These are phyloP conservation scores for Collybia mongolica DNA, from an alignment of 768 basidiomycete species.

Conservation along the genomic window DNA sequence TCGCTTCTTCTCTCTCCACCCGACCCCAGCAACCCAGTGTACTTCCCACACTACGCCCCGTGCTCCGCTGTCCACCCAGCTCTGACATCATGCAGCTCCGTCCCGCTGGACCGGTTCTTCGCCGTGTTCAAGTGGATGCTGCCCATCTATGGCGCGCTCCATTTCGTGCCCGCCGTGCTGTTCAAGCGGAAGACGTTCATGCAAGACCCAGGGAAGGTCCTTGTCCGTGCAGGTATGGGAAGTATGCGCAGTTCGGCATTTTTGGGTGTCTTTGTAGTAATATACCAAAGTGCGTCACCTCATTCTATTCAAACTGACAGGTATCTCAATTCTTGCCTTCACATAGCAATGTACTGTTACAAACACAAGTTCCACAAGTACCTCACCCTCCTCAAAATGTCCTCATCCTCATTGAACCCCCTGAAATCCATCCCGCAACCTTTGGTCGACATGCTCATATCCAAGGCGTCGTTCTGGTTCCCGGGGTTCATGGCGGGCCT, in stretches of 20 bases:
- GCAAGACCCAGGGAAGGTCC: slow-evolving; percentile 63
- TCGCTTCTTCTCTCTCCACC: slow-evolving; percentile 32
- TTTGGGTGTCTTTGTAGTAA: slow-evolving; percentile 76
- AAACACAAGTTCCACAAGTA: slow-evolving; percentile 58
- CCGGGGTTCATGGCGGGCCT: slow-evolving; percentile 74
- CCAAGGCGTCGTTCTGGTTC: slow-evolving; percentile 72
- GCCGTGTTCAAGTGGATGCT: slow-evolving; percentile 83
- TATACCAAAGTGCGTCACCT: slow-evolving; percentile 71
- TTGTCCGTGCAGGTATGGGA: slow-evolving; percentile 64
- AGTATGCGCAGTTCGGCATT: slow-evolving; percentile 86
- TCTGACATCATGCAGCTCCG: slow-evolving; percentile 55
- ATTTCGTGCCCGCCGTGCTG: slow-evolving; percentile 82
- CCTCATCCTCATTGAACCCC: slow-evolving; percentile 22
- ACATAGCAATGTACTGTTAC: slow-evolving; percentile 59
- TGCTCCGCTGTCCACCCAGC: slow-evolving; percentile 82
- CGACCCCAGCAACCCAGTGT: slow-evolving; percentile 18
- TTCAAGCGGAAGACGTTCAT: slow-evolving; percentile 73
- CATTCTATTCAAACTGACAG: background rate
- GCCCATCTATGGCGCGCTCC: slow-evolving; percentile 84
- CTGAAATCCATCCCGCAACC: slow-evolving; percentile 40
- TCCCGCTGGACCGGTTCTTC: slow-evolving; percentile 71
- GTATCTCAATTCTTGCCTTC: background rate
- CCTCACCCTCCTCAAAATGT: slow-evolving; percentile 32
- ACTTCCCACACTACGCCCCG: slow-evolving; percentile 55
- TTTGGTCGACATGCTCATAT: slow-evolving; percentile 56